Evolutionary conservation across 208 protist genomes (phyloP), one percentile per base, ranked within the genome.

Genomic region (Leishmania arabica): DNA sequence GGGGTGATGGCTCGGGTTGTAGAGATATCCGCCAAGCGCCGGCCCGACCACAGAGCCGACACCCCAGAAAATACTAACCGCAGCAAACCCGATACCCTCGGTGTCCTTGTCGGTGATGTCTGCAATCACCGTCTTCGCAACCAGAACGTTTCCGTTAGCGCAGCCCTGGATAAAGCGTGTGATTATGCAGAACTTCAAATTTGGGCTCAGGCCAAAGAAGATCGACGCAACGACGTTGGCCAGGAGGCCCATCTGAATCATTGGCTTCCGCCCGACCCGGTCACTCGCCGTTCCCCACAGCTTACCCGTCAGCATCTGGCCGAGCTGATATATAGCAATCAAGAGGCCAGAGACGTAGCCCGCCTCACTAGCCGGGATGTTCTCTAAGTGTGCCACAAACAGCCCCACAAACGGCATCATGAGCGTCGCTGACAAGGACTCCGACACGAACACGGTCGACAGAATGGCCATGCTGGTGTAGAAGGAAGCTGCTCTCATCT

Each of bases 61-160:
- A 2, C 87, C 91, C 80, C 85, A 92, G 37, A 89, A 88, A 83
- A 99, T 98, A 82, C 97, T 99, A 31, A 99, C 98, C 54, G 99
- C 98, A 24, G 97, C 95, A 87, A 99, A 99, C 64, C 98, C 98
- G 75, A 88, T 83, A 13, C 90, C 89, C 80, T 92, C 90, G 54
- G 88, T 93, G 3, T 90, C 93, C 76, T 87, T 89, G 75, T 96
- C 91, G 19, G 92, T 90, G 83, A 95, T 94, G 68, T 95, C 92
- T 2, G 92, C 92, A 68, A 95, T 87, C 40, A 93, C 86, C 40
- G 91, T 95, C 80, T 96, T 96, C 47, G 91, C 90, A 27, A 96
- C 89, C 42, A 96, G 84, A 53, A 93, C 85, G 81, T 93, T 94
- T 17, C 92, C 92, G 74, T 96, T 96, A n/a, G 88, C 88, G 54